Base-by-base conservation (phyloP, 2,329 filamentous ascomycete species). In the Herpotrichia juniperi region DNA sequence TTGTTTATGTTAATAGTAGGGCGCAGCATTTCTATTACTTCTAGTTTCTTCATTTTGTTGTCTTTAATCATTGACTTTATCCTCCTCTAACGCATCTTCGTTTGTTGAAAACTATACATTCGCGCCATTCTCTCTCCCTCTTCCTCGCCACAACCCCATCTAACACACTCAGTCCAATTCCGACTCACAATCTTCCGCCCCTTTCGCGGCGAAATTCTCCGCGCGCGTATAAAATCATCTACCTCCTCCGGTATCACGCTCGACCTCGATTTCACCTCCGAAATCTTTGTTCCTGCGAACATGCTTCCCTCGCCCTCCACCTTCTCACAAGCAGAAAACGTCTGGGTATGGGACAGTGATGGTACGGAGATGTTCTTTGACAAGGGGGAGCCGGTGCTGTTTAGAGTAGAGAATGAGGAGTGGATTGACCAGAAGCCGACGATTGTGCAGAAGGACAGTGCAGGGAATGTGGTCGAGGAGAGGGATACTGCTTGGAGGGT, bases 391-490 rank as follows among this genome's bases (percentile, higher is more conserved):
- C 86, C 89, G 64, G 93, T 96, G 24, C 85, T 93, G 34, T 89
- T 97, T 65, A 84, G 91, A 19, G 87, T 97, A 34, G 86, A 96
- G 62, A 84, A 88, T 45, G 94, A 99, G 76, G 85, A 90, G 60
- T 99, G 94, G 92, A 85, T 91, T 54, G 93, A 97, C 71, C 89
- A 96, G 73, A 87, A 89, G 1, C 93, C 93, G 86, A 96, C 75
- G 84, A 87, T 35, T 88, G 87, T 46, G 84, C 88, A 30, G 74
- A 79, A 88, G 57, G 80, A 84, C 12, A 83, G 83, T 32, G 84
- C 51, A 86, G 88, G 42, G 83, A 88, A 30, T 72, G 76, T 89
- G 50, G 79, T 84, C 8, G 82, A 83, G 42, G 82, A 86, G 48
- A 85, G 86, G 62, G 82, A 81, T 54, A 86, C 89, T 4, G 88